A percentile compares a stretch with the other conserved stretches of the same genome.
Evolutionary conservation across 164 flowering plant species (phyloP).

Genomic region (Cinnamomum chago): DNA sequence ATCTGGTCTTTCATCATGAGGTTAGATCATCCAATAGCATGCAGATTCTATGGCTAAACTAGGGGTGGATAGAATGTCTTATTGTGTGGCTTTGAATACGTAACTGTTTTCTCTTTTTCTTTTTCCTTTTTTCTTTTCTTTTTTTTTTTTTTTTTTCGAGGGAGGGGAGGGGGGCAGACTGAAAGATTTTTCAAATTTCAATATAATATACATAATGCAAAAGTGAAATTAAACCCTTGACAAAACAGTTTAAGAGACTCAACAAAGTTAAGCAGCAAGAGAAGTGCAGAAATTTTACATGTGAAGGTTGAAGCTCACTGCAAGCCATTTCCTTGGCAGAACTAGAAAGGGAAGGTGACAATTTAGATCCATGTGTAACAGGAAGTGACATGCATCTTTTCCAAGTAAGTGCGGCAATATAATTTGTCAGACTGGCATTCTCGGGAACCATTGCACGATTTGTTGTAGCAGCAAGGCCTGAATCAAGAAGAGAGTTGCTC

Average conservation of each 20-base stretch:
- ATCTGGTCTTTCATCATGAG: too few species aligned
- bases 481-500: slow-evolving; percentile 53
- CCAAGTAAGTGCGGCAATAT: slow-evolving; percentile 36
- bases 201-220: background rate
- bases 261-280: background rate
- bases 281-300: slow-evolving; percentile 27
- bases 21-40: too few species aligned
- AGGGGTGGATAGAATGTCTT: too few species aligned
- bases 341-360: slow-evolving; percentile 44
- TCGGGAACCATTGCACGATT: slow-evolving; percentile 32
- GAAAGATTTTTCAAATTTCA: background rate
- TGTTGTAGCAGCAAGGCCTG: slow-evolving; percentile 9
- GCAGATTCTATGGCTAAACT: too few species aligned
- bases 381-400: slow-evolving; percentile 77
- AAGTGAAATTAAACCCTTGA: background rate
- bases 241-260: background rate
- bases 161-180: background rate
- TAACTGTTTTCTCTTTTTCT: too few species aligned
- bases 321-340: slow-evolving; percentile 42
- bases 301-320: slow-evolving; percentile 31
- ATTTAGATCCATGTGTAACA: slow-evolving; percentile 44
- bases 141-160: too few species aligned
- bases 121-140: too few species aligned
- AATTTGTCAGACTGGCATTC: slow-evolving; percentile 37
- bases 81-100: too few species aligned